Evolutionary conservation across 306 rosid species (phyloP).

Genomic region (Neltuma alba): DNA sequence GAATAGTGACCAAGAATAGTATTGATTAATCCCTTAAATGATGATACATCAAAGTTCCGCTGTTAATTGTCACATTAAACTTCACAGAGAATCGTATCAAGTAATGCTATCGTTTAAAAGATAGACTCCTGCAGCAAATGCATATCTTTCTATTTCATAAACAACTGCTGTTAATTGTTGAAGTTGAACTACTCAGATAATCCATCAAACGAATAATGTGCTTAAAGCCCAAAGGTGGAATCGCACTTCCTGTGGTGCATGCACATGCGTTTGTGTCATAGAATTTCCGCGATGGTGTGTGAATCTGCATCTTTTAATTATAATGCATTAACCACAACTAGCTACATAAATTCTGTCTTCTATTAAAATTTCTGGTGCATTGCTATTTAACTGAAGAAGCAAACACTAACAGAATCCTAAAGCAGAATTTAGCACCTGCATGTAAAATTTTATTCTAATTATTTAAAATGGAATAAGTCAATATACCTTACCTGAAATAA

Average conservation of each 20-base stretch:
- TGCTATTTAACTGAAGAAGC: slow-evolving; percentile 19
- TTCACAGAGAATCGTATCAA: neutral
- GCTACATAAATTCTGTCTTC: neutral
- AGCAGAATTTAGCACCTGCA: slow-evolving; percentile 15
- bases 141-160: slow-evolving; percentile 1
- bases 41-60: neutral
- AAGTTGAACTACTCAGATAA: slow-evolving; percentile 7
- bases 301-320: slow-evolving; percentile 21
- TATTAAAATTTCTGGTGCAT: neutral
- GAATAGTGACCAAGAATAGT: neutral
- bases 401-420: slow-evolving; percentile 22
- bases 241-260: neutral
- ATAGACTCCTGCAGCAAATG: neutral
- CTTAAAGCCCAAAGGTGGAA: neutral
- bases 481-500: slow-evolving; percentile 68
- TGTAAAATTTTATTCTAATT: neutral
- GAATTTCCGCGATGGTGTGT: neutral
- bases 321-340: slow-evolving; percentile 15
- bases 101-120: neutral
- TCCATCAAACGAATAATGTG: neutral
- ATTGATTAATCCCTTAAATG: neutral
- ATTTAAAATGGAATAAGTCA: slow-evolving; percentile 15
- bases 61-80: slow-evolving; percentile 6
- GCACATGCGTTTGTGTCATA: neutral
- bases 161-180: neutral